Evolutionary conservation across 345 rosid species (phyloP).

Genomic region (Draba incana): DNA sequence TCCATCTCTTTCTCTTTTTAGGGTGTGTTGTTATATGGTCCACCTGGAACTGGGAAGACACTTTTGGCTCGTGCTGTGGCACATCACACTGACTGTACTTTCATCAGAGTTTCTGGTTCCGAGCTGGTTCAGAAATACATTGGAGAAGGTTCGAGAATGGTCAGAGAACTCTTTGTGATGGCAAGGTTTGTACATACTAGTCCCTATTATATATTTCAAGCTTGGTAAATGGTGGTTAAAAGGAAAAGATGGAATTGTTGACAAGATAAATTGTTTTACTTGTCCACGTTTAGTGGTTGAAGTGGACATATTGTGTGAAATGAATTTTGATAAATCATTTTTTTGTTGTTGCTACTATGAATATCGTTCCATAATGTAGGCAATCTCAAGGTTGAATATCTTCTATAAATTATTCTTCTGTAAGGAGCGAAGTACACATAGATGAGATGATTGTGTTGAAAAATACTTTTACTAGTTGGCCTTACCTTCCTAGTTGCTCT

Average conservation of each 20-base stretch:
- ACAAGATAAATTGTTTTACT: background rate
- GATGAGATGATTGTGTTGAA: background rate
- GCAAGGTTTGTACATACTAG: slow-evolving; percentile 66
- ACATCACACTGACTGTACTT: slow-evolving; percentile 99
- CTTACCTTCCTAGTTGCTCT: slow-evolving; percentile 1
- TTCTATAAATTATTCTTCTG: background rate
- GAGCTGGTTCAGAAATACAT: slow-evolving; percentile 96
- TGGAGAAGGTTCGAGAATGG: slow-evolving; percentile 99
- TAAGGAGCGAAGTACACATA: background rate
- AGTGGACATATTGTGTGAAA: background rate
- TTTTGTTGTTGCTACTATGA: background rate
- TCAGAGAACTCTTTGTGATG: slow-evolving; percentile 98
- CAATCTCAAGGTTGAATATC: background rate
- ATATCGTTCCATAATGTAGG: slow-evolving; percentile 2
- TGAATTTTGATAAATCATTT: background rate
- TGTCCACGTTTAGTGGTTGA: background rate
- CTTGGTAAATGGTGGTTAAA: background rate
- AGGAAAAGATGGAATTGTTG: background rate
- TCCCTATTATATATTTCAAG: background rate
- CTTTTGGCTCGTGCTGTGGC: slow-evolving; percentile 98
- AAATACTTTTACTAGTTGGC: background rate
- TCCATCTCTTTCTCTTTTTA: slow-evolving; percentile 28
- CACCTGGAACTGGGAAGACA: slow-evolving; percentile 99
- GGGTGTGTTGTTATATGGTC: slow-evolving; percentile 98
- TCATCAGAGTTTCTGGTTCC: slow-evolving; percentile 98